phyloP scores from a whole-genome alignment of 75 land plant genomes.

The Sequoia sempervirens region DNA sequence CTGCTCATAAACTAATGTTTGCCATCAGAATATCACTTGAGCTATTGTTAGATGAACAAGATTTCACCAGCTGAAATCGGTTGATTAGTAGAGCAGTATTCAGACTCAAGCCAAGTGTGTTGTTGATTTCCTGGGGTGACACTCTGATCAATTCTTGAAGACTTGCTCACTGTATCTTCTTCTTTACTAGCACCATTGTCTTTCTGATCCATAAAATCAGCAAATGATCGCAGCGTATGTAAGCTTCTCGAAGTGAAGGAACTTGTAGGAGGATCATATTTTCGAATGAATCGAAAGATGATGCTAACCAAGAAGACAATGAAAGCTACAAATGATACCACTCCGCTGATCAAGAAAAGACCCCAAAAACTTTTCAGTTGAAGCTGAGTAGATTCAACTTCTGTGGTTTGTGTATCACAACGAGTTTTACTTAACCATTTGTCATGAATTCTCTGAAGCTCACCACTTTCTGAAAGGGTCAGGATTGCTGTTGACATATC shows the following conservation, averaged over 20 bases:
- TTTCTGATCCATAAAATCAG: not conserved
- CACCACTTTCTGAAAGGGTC: too few species aligned
- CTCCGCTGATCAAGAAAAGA: too few species aligned
- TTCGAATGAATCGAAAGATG: slow-evolving; percentile 15
- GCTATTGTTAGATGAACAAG: not conserved
- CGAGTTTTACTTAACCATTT: too few species aligned
- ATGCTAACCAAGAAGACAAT: too few species aligned
- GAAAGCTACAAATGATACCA: slow-evolving; percentile 59
- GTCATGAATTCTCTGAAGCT: too few species aligned
- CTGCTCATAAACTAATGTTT: not conserved
- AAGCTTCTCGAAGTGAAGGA: not conserved
- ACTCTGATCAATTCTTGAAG: not conserved
- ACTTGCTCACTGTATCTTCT: too few species aligned
- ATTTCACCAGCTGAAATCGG: not conserved
- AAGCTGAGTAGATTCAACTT: too few species aligned
- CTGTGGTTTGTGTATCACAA: too few species aligned
- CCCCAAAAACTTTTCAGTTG: too few species aligned
- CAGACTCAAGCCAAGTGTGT: not conserved
- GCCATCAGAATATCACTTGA: too few species aligned
- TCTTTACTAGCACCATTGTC: not conserved
- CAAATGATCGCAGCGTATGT: not conserved
- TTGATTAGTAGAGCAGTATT: too few species aligned
- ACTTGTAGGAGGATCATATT: not conserved
- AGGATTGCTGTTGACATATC: too few species aligned
- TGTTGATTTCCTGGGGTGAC: not conserved